phyloP scores from a whole-genome alignment of 306 rosid species.

The Begonia loranthoides region DNA sequence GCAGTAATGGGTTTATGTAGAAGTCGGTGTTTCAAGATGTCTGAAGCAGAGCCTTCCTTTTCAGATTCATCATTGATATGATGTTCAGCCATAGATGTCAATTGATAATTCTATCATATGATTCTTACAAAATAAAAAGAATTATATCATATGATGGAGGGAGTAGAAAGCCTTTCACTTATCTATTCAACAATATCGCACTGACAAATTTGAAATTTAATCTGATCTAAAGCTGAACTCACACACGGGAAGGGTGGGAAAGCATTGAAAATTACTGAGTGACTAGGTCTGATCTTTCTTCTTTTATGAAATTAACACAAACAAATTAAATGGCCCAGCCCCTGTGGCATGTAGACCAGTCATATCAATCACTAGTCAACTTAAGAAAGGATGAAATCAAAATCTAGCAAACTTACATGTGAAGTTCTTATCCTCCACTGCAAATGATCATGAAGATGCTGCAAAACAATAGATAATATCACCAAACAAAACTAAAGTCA shows the following conservation, averaged over 20 bases:
- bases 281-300: too few species aligned
- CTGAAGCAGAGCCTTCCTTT: slow-evolving; percentile 29
- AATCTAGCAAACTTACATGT: slow-evolving; percentile 59
- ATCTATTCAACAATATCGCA: slow-evolving; percentile 6
- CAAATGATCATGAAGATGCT: slow-evolving; percentile 83
- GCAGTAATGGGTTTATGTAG: slow-evolving; percentile 34
- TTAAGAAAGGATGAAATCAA: slow-evolving; percentile 7
- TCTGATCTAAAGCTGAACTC: too few species aligned
- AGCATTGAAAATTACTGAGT: too few species aligned
- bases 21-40: slow-evolving; percentile 28
- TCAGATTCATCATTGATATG: slow-evolving; percentile 33
- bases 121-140: neutral
- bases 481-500: slow-evolving; percentile 6
- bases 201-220: too few species aligned
- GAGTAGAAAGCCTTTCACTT: slow-evolving; percentile 5
- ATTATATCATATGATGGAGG: neutral
- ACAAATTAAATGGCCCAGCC: too few species aligned
- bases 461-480: slow-evolving; percentile 16
- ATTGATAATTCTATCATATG: slow-evolving; percentile 70
- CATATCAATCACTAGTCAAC: slow-evolving; percentile 6
- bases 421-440: slow-evolving; percentile 91
- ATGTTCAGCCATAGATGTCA: slow-evolving; percentile 28
- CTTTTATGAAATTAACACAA: too few species aligned
- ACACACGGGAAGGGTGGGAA: too few species aligned
- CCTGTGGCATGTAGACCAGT: too few species aligned